Conservation (phyloP, 345 rosid species). For the Corchorus olitorius region DNA sequence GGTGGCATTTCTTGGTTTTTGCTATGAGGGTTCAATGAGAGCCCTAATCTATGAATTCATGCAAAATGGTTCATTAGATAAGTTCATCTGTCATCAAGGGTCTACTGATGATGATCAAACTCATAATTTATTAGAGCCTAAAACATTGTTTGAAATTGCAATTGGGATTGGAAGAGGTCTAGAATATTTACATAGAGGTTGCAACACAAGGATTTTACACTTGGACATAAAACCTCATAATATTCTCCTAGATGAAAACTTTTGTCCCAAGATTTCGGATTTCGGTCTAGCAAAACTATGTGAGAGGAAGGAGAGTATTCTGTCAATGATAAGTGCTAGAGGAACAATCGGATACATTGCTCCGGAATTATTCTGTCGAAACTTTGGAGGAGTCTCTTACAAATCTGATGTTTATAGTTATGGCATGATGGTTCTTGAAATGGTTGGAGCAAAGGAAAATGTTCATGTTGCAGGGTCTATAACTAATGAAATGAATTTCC, state of each 20-base stretch:
- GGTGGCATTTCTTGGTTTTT: slow-evolving; percentile 14
- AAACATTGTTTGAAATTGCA: slow-evolving; percentile 24
- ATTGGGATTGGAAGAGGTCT: slow-evolving; percentile 49
- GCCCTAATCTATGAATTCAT: slow-evolving; percentile 23
- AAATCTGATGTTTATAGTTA: slow-evolving; percentile 57
- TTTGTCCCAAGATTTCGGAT: slow-evolving; percentile 48
- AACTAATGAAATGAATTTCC: slow-evolving; percentile 39
- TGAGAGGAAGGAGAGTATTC: slow-evolving; percentile 31
- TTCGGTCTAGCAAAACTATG: slow-evolving; percentile 58
- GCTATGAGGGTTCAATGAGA: background rate
- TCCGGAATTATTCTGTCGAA: slow-evolving; percentile 41
- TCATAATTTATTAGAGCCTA: slow-evolving; percentile 9
- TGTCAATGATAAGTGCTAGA: slow-evolving; percentile 37
- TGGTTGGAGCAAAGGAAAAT: slow-evolving; percentile 38
- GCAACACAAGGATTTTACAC: slow-evolving; percentile 52
- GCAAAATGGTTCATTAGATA: slow-evolving; percentile 24
- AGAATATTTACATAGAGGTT: slow-evolving; percentile 55
- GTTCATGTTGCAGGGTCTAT: slow-evolving; percentile 9
- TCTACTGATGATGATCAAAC: background rate
- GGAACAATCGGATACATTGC: slow-evolving; percentile 57
- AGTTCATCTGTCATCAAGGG: background rate
- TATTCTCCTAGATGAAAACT: slow-evolving; percentile 38
- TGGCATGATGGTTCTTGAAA: slow-evolving; percentile 48
- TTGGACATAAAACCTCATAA: slow-evolving; percentile 56
- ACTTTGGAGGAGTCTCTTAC: slow-evolving; percentile 31